Conservation (phyloP, 257 asterid genomes). For the Agastache rugosa region DNA sequence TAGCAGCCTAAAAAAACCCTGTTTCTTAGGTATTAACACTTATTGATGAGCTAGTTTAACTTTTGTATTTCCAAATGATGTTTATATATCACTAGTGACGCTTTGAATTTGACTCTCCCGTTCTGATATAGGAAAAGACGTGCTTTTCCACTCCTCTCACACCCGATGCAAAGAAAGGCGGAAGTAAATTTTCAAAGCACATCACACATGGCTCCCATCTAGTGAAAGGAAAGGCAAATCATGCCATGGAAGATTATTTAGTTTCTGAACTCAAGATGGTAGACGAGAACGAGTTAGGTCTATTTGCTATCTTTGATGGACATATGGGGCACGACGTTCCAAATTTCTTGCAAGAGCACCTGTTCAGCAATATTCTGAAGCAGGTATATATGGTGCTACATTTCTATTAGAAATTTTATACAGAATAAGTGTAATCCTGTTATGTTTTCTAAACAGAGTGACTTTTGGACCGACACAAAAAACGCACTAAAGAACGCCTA, state of each 20-base stretch:
- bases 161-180: conserved; percentile 65
- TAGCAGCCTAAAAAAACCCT: background rate
- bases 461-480: conserved; percentile 72
- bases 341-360: conserved; percentile 66
- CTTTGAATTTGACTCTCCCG: conserved; percentile 7
- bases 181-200: conserved; percentile 52
- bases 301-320: conserved; percentile 91
- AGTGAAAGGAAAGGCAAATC: conserved; percentile 77
- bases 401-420: background rate
- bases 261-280: conserved; percentile 68
- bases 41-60: background rate
- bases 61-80: background rate
- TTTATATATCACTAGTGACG: background rate
- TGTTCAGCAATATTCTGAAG: conserved; percentile 70
- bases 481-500: conserved; percentile 73
- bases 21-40: background rate
- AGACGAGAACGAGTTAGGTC: conserved; percentile 69
- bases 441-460: conserved; percentile 50
- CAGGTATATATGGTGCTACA: conserved; percentile 50
- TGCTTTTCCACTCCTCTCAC: conserved; percentile 71
- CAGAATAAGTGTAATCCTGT: background rate
- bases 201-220: conserved; percentile 73
- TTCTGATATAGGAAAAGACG: conserved; percentile 68
- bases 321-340: conserved; percentile 94
- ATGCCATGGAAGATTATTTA: conserved; percentile 88